Evolutionary conservation across 345 rosid species (phyloP).

Genomic region (Pistacia integerrima): DNA sequence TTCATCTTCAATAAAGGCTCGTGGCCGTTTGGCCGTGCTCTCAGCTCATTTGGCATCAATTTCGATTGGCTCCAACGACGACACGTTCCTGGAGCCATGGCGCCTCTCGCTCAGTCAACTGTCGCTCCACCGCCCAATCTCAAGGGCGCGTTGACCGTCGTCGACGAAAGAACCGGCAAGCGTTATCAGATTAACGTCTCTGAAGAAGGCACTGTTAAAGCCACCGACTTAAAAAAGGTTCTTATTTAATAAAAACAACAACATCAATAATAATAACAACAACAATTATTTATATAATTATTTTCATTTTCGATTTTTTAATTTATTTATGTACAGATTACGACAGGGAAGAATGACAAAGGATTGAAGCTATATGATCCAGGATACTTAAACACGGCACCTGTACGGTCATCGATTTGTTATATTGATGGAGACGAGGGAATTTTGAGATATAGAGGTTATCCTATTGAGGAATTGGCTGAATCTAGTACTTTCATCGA

Average conservation of each 20-base stretch:
- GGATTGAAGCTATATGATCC: constrained; percentile 90
- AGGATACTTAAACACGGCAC: constrained; percentile 94
- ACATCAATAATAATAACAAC: not conserved
- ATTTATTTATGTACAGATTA: constrained; percentile 48
- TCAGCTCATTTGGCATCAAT: constrained; percentile 52
- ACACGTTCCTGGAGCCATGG: constrained; percentile 44
- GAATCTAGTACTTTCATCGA: constrained; percentile 72
- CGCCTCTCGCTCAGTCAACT: constrained; percentile 43
- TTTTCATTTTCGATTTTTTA: not conserved
- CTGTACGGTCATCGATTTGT: constrained; percentile 79
- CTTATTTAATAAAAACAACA: not conserved
- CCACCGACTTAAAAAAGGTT: constrained; percentile 87
- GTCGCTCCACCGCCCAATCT: constrained; percentile 52
- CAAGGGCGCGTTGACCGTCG: constrained; percentile 53
- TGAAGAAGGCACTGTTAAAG: constrained; percentile 70
- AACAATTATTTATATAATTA: no score
- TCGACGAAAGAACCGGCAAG: constrained; percentile 80
- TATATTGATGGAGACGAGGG: constrained; percentile 98
- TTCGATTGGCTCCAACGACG: constrained; percentile 21
- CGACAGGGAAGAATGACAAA: constrained; percentile 70
- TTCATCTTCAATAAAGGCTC: constrained; percentile 31
- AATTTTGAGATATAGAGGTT: constrained; percentile 79
- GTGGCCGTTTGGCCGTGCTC: constrained; percentile 66
- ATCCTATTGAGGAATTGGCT: constrained; percentile 83
- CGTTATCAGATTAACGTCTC: constrained; percentile 62